A percentile compares a stretch with the other conserved stretches of the same genome.
These are phyloP conservation scores for Ganoderma resinaceum DNA, from an alignment of 1,284 basidiomycete genomes.

Conservation along the genomic window DNA sequence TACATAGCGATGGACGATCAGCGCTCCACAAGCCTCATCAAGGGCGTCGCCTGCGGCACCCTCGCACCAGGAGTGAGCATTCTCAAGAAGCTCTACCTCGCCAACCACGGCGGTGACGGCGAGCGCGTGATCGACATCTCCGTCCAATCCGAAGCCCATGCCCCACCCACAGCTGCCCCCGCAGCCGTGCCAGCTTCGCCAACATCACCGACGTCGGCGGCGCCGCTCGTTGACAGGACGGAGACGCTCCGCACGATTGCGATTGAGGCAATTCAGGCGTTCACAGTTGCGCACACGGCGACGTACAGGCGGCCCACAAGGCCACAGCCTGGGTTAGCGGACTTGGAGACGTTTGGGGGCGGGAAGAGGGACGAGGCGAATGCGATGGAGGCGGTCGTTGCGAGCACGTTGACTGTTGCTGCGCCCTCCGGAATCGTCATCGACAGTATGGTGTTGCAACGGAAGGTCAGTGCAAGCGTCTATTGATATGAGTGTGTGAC, in stretches of 20 bases:
- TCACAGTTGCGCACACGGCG: conserved; percentile 58
- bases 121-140: conserved; percentile 79
- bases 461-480: conserved; percentile 45
- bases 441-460: conserved; percentile 54
- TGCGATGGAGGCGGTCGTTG: conserved; percentile 56
- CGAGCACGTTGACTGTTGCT: conserved; percentile 54
- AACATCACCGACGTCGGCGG: conserved; percentile 25
- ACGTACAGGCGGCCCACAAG: conserved; percentile 52
- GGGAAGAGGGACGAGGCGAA: conserved; percentile 59
- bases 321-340: conserved; percentile 52
- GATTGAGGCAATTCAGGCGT: conserved; percentile 63
- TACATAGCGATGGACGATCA: conserved; percentile 66
- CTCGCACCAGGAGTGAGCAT: conserved; percentile 62
- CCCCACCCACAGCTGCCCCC: not conserved
- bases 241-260: conserved; percentile 71
- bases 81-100: conserved; percentile 65
- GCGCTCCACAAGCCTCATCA: conserved; percentile 73
- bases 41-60: conserved; percentile 70
- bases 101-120: conserved; percentile 64
- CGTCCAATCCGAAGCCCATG: conserved; percentile 61
- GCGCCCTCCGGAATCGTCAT: conserved; percentile 63
- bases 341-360: conserved; percentile 62
- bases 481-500: no score
- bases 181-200: conserved; percentile 30
- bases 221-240: conserved; percentile 48